Conservation (phyloP, 2,329 filamentous ascomycete species). For the Arthrobotrys sinensis region DNA sequence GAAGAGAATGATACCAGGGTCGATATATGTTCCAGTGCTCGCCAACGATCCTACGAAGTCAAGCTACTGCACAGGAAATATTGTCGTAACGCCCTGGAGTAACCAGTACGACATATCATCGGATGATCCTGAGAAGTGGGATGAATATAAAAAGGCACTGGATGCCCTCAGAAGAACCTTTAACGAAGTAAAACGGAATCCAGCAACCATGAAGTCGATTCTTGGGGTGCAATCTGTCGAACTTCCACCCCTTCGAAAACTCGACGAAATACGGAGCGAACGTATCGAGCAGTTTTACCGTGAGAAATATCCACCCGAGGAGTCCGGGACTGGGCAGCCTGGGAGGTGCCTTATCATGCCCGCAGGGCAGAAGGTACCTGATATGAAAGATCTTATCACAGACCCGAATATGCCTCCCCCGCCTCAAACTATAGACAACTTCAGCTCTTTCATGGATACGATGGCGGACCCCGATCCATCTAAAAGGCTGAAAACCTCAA, state of each 20-base stretch:
- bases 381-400: not conserved
- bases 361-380: not conserved
- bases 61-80: conserved; percentile 39
- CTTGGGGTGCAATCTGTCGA: not conserved
- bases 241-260: not conserved
- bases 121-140: conserved; percentile 11
- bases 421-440: too few species aligned
- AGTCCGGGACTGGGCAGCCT: not conserved
- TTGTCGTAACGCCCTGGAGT: conserved; percentile 40
- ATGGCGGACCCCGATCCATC: not conserved
- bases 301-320: not conserved
- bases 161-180: not conserved
- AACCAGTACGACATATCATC: conserved; percentile 30
- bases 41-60: conserved; percentile 16
- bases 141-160: conserved; percentile 25
- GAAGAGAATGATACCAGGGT: conserved; percentile 38
- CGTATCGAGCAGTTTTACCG: not conserved
- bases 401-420: not conserved
- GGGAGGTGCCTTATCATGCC: not conserved
- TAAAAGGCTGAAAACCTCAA: not conserved
- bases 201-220: not conserved
- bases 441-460: not conserved
- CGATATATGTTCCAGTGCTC: conserved; percentile 38
- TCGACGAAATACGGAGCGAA: not conserved
- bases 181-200: conserved; percentile 5